These are phyloP conservation scores for Fraxinus sp. DNA, from an alignment of 305 asterid species.

Conservation along the genomic window DNA sequence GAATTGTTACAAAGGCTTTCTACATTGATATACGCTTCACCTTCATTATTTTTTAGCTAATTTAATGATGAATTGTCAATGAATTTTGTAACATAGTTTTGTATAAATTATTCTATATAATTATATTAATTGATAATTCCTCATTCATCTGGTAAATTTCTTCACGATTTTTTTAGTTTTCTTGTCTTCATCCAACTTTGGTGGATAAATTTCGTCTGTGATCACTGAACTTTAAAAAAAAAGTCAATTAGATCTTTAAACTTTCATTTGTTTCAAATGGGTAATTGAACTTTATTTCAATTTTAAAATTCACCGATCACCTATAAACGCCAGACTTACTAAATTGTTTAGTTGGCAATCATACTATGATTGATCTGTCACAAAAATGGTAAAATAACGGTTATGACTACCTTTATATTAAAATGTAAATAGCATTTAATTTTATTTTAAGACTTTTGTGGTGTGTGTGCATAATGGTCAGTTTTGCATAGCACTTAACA, in stretches of 20 bases:
- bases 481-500: neutral
- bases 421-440: neutral
- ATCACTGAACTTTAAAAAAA: neutral
- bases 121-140: neutral
- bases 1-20: too few species aligned
- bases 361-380: neutral
- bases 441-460: neutral
- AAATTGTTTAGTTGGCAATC: neutral
- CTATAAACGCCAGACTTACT: neutral
- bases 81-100: neutral
- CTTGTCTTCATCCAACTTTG: neutral
- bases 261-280: neutral
- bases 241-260: neutral
- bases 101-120: neutral
- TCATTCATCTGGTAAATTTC: neutral
- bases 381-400: neutral
- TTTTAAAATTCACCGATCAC: neutral
- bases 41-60: neutral
- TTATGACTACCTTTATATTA: neutral
- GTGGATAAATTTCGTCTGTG: neutral
- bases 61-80: neutral
- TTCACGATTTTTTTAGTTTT: neutral
- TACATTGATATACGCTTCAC: neutral
- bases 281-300: neutral
- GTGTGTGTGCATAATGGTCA: neutral